Evolutionary conservation across 768 basidiomycete species (phyloP).

Genomic region (Scleroderma bovista): DNA sequence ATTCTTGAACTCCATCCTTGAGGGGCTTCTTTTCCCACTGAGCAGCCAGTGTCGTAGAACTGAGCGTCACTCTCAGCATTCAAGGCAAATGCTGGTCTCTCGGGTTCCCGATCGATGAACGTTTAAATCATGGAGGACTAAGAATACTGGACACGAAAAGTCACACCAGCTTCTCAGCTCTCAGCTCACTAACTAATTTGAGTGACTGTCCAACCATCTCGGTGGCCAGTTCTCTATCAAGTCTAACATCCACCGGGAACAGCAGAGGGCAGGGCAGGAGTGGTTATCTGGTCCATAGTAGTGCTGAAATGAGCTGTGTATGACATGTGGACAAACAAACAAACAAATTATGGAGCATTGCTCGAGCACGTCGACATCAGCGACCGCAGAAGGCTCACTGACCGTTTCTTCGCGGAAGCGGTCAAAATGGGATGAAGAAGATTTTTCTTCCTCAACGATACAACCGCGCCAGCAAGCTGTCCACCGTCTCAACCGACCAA

Average conservation of each 20-base stretch:
- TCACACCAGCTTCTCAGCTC: slow-evolving; percentile 17
- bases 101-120: neutral
- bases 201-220: slow-evolving; percentile 23
- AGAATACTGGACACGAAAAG: neutral
- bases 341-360: neutral
- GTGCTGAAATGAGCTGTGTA: too few species aligned
- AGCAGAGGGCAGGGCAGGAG: too few species aligned
- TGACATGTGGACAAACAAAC: too few species aligned
- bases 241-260: slow-evolving; percentile 13
- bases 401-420: slow-evolving; percentile 64
- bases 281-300: too few species aligned
- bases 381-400: slow-evolving; percentile 24
- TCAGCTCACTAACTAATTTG: slow-evolving; percentile 17
- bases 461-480: slow-evolving; percentile 34
- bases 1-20: neutral
- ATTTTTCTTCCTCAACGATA: slow-evolving; percentile 37
- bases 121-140: too few species aligned
- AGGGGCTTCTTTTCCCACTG: neutral
- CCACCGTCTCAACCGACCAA: slow-evolving; percentile 51
- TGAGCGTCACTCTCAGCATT: slow-evolving; percentile 9
- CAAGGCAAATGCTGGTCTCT: slow-evolving; percentile 7
- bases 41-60: neutral
- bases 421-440: slow-evolving; percentile 67
- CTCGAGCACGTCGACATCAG: slow-evolving; percentile 19
- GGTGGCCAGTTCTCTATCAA: slow-evolving; percentile 21